Percentiles rank a stretch among this genome's conserved stretches.
Evolutionary conservation across 129 eudicot genomes (phyloP).

Genomic region (Helianthus tuberosus): DNA sequence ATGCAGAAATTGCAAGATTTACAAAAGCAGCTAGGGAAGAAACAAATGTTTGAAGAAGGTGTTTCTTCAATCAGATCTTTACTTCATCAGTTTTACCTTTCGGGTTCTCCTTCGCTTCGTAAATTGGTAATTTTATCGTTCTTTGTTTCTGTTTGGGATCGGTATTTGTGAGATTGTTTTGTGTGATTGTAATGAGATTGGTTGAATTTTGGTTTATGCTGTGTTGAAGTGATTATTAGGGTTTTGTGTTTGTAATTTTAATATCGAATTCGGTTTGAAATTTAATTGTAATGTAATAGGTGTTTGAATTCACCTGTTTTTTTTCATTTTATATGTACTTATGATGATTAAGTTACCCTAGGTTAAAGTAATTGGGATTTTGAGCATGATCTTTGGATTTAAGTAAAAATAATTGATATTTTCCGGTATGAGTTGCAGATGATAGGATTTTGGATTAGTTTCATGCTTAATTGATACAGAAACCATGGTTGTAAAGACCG

Average conservation of each 20-base stretch:
- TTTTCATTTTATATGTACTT: no score
- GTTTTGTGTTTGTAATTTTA: not conserved
- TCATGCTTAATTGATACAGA: constrained; percentile 3
- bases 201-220: not conserved
- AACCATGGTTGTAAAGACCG: no score
- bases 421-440: not conserved
- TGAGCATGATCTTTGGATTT: not conserved
- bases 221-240: not conserved
- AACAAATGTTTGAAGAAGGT: constrained; percentile 78
- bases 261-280: not conserved
- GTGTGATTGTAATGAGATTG: no score
- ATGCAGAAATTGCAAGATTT: constrained; percentile 70
- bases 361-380: not conserved
- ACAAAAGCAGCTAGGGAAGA: constrained; percentile 75
- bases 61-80: constrained; percentile 63
- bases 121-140: constrained; percentile 43
- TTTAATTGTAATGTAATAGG: no score
- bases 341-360: not conserved
- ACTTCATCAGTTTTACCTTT: constrained; percentile 44
- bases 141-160: no score
- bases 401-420: not conserved
- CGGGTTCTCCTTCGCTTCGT: constrained; percentile 64
- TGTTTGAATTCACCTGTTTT: no score
- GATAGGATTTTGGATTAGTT: constrained; percentile 2
- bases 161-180: no score